Conservation (phyloP, 176 grass and related monocot species). For the Musa schizocarpa region DNA sequence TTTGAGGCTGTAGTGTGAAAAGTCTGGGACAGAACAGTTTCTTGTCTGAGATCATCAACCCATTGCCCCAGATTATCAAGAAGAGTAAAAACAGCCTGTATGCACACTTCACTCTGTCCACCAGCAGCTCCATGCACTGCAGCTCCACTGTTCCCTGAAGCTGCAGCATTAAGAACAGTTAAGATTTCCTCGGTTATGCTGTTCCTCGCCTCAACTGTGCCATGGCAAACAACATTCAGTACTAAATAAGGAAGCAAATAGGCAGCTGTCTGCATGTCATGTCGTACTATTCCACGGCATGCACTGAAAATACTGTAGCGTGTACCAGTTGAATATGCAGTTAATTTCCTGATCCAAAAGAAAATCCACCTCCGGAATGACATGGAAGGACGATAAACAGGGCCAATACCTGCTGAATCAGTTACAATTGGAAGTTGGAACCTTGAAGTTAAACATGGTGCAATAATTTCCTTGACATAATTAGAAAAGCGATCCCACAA, state of each 20-base stretch:
- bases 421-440: constrained; percentile 54
- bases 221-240: constrained; percentile 91
- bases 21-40: constrained; percentile 76
- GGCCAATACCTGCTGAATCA: constrained; percentile 52
- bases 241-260: constrained; percentile 92
- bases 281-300: constrained; percentile 79
- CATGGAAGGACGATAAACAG: constrained; percentile 79
- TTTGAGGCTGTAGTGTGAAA: constrained; percentile 28
- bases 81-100: constrained; percentile 94
- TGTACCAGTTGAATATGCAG: constrained; percentile 60
- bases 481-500: constrained; percentile 84
- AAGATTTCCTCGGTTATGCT: constrained; percentile 87
- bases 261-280: constrained; percentile 86
- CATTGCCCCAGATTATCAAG: constrained; percentile 97
- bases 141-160: constrained; percentile 72
- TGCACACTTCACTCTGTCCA: constrained; percentile 78
- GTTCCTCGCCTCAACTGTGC: constrained; percentile 63
- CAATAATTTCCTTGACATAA: constrained; percentile 96
- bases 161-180: constrained; percentile 80
- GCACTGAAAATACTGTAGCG: constrained; percentile 79
- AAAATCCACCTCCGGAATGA: constrained; percentile 92
- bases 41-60: constrained; percentile 95
- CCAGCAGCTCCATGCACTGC: constrained; percentile 56
- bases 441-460: constrained; percentile 87
- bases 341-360: constrained; percentile 78